Evolutionary conservation across 2,329 filamentous ascomycete species (phyloP), one percentile per base, ranked within the genome.

Genomic region (Fusarium siculi): DNA sequence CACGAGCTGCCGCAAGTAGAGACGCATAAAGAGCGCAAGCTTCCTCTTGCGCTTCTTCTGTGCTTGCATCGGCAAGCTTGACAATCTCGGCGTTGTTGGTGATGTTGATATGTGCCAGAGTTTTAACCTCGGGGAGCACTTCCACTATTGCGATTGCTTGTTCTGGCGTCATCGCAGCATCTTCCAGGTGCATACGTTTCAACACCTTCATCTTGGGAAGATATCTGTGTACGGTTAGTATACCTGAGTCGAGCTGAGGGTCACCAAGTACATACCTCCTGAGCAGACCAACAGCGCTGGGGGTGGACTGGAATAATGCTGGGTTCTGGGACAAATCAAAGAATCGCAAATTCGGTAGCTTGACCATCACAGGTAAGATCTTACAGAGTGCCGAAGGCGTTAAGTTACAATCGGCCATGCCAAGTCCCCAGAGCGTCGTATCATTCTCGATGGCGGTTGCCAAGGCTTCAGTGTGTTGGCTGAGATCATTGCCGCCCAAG

Each of bases 21-120:
- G 95, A 97, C 2, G 96, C 95, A 80, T 97, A 98, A 11, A 98
- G 84, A 2, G 96, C 96, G 76, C 94, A 97, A 2, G 96, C 96
- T 82, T 98, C 96, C 82, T 98, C 96, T 81, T 98, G 94, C 3
- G 87, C 88, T 63, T 91, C 91, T 76, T 96, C 94, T 10, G 93
- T 93, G 56, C 87, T 93, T 1, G 94, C 93, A 68, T 90, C 88
- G 9, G 94, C 92, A 30, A 97, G 87, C 52, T 88, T 88, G 28
- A 89, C 85, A 9, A 98, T 84, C 68, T 91, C 87, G 2, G 90
- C 87, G 76, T 99, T 99, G 74, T 96, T 93, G 43, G 97, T 84
- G 7, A 98, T 89, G 78, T 92, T 96, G 72, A 99, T 87, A 82
- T 98, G 96, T 12, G 95, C 95, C 39, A 99, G 87, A 46, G 89